phyloP scores from a whole-genome alignment of 164 flowering plant genomes.

The Tetracentron sinense region DNA sequence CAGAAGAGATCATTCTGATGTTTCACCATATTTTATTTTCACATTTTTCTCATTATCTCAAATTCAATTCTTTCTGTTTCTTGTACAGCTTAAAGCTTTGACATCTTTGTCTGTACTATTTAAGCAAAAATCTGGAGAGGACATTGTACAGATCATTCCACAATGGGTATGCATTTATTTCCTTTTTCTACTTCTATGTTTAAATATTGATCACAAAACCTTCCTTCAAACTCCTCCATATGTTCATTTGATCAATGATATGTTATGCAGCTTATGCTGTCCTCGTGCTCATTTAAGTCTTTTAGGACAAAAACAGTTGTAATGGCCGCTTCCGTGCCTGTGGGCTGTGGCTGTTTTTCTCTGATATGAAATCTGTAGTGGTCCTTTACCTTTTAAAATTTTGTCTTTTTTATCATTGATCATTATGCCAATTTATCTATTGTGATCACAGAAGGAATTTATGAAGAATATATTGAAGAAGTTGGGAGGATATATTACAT shows the following conservation, averaged over 20 bases:
- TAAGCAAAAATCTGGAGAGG: slow-evolving; percentile 65
- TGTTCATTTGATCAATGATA: background rate
- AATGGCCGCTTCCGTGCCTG: too few species aligned
- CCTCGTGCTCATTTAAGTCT: background rate
- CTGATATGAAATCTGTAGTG: too few species aligned
- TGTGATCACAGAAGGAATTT: too few species aligned
- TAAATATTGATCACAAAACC: background rate
- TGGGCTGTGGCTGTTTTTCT: too few species aligned
- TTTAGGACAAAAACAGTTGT: background rate
- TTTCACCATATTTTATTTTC: background rate
- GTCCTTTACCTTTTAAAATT: too few species aligned
- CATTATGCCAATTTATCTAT: too few species aligned
- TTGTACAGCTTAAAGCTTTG: slow-evolving; percentile 85
- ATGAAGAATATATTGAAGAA: too few species aligned
- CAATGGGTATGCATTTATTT: slow-evolving; percentile 70
- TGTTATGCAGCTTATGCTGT: background rate
- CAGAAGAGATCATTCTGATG: too few species aligned
- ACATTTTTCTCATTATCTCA: background rate
- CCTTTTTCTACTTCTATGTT: background rate
- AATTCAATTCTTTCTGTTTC: background rate
- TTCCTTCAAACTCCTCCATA: background rate
- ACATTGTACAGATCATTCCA: slow-evolving; percentile 57
- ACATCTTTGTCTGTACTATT: slow-evolving; percentile 56
- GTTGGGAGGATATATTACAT: too few species aligned
- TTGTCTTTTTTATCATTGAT: too few species aligned